Base-by-base conservation (phyloP, 345 rosid species). In the Eucalyptus viminalis region DNA sequence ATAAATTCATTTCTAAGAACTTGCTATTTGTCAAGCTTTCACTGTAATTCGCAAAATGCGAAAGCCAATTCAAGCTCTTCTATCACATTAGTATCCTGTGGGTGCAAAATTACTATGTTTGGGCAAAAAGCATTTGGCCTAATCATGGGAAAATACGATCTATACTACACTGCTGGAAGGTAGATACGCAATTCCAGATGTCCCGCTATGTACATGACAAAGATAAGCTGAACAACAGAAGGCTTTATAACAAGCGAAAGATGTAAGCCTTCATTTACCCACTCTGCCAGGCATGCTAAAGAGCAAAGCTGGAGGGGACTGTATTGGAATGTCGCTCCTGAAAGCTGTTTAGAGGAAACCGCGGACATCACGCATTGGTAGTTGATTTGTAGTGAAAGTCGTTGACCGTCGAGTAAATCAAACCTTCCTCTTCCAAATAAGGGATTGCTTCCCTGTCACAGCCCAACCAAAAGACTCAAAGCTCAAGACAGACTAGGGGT, bases 361-460 rank as follows among this genome's bases (percentile, higher is more conserved):
- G 47, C 37, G 31, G 83, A 65, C 31, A 40, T 95, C 94, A 96
- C 13, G 91, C 97, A 89, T 96, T 93, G 44, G 89, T 93, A 10
- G 96, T 93, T 51, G 98, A 95, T 88, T 95, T 97, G 91, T 86
- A 97, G 94, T 95, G 93, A 90, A 90, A 88, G 53, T 97, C 99
- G 37, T 97, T 96, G 11, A 88, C 92, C 2, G 96, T 93, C 1
- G 98, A 91, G 94, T 98, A 97, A 87, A 97, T 92, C 14, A 91
- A 86, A 86, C 98, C 97, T 86, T 95, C 96, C 27, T 90, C 92
- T 24, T 91, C 92, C 56, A 97, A 97, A 80, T 44, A 91, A 60
- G 92, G 95, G 40, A 96, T 88, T 56, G 93, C 97, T 72, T 94
- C 94, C 98, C 99, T 97, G 97, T 91, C 90, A 86, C 85, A 76